Percentiles rank a stretch among this genome's conserved stretches.
Conservation (phyloP, 345 rosid species). For the Aquilaria malaccensis region DNA sequence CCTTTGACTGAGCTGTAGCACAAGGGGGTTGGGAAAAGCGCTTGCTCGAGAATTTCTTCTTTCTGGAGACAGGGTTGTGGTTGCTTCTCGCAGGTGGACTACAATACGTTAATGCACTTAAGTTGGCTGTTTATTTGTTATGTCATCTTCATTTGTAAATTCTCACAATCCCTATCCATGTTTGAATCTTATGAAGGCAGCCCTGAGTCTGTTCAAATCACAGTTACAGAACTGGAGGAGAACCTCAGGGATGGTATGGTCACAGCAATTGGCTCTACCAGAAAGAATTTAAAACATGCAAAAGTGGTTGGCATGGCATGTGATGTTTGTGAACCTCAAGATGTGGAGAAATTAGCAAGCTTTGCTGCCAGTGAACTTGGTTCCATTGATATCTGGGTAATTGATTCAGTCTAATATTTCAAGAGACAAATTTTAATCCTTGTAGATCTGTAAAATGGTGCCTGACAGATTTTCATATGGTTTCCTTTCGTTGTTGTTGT, state of each 20-base stretch:
- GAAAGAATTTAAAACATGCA: slow-evolving; percentile 43
- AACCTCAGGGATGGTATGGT: slow-evolving; percentile 60
- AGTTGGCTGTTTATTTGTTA: not conserved
- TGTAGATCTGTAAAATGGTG: not conserved
- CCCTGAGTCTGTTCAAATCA: slow-evolving; percentile 64
- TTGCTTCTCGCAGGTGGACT: slow-evolving; percentile 83
- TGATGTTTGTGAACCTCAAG: slow-evolving; percentile 68
- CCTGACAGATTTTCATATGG: too few relatives aligned
- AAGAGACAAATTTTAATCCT: not conserved
- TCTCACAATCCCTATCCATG: slow-evolving; percentile 11
- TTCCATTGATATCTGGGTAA: slow-evolving; percentile 84
- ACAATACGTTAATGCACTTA: not conserved
- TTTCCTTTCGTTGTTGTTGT: too few relatives aligned
- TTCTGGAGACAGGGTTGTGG: slow-evolving; percentile 80
- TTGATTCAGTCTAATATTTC: slow-evolving; percentile 5
- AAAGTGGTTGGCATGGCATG: slow-evolving; percentile 84
- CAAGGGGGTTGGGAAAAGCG: slow-evolving; percentile 95
- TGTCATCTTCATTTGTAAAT: not conserved
- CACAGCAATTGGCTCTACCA: slow-evolving; percentile 33
- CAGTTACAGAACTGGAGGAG: slow-evolving; percentile 75
- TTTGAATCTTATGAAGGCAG: slow-evolving; percentile 35
- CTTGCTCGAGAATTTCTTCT: slow-evolving; percentile 95
- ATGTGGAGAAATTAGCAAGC: slow-evolving; percentile 60
- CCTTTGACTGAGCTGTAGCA: slow-evolving; percentile 38
- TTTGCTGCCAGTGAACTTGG: slow-evolving; percentile 77